Percentiles rank a stretch among this genome's conserved stretches.
phyloP scores from a whole-genome alignment of 306 rosid species.

The Prunus campanulata region DNA sequence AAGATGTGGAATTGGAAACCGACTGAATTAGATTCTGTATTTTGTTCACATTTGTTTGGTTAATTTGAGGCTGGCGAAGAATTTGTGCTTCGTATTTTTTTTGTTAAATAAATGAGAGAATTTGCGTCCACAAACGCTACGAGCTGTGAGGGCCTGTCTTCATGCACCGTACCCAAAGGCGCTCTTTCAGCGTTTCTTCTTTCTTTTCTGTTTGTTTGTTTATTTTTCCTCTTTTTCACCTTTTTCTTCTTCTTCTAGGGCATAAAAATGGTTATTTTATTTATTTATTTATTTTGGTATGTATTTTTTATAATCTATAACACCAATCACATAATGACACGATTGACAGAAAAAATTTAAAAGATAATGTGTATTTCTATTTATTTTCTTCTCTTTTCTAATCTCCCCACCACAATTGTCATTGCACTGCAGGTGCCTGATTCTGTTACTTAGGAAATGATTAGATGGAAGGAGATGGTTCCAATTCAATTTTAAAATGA shows the following conservation, averaged over 20 bases:
- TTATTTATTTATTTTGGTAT: no score
- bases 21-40: constrained; percentile 18
- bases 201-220: no score
- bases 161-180: not conserved
- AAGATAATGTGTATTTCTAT: no score
- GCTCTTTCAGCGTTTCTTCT: not conserved
- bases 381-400: no score
- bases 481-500: not conserved
- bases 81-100: constrained; percentile 1
- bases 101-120: not conserved
- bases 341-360: no score
- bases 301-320: no score
- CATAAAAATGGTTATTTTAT: no score
- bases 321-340: no score
- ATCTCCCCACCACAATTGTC: no score
- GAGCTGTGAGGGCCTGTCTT: not conserved
- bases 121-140: constrained; percentile 5
- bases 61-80: not conserved
- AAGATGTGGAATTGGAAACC: not conserved
- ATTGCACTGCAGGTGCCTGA: no score
- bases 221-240: not conserved
- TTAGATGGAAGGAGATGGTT: not conserved
- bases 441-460: not conserved
- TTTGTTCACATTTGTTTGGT: not conserved
- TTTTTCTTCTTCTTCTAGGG: not conserved